Conservation (phyloP, 1,284 basidiomycete species). For the Porodaedalea pini region DNA sequence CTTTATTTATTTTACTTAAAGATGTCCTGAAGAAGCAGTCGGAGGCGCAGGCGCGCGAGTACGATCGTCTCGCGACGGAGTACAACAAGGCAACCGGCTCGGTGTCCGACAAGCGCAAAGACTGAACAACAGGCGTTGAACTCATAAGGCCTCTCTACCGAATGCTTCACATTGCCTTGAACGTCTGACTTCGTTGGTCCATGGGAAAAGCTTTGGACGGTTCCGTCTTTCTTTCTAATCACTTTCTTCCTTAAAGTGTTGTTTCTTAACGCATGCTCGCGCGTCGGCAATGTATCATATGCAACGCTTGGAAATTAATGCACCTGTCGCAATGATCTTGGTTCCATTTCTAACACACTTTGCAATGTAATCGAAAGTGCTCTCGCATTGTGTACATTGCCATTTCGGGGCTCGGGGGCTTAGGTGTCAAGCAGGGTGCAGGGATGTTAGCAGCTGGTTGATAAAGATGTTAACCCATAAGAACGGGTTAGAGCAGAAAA, state of each 20-base stretch:
- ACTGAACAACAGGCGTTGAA: no score
- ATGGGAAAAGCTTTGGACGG: no score
- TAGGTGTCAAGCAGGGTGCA: constrained; percentile 22
- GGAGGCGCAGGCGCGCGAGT: constrained; percentile 71
- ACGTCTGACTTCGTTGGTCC: no score
- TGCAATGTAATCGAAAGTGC: no score
- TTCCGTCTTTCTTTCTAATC: no score
- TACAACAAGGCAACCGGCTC: constrained; percentile 68
- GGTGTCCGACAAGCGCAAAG: constrained; percentile 46
- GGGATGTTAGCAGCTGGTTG: constrained; percentile 14
- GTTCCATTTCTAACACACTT: no score
- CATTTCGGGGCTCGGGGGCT: no score
- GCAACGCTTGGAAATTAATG: neutral
- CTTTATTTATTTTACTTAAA: constrained; percentile 27
- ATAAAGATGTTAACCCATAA: neutral
- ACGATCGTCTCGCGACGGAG: constrained; percentile 75
- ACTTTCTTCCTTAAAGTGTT: no score
- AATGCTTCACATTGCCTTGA: no score
- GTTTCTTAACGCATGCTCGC: neutral
- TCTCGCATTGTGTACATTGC: no score
- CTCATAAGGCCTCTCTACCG: no score
- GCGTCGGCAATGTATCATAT: neutral
- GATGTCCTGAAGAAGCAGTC: constrained; percentile 85
- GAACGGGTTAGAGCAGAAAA: neutral
- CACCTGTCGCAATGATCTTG: no score